Evolutionary conservation across 2,329 filamentous ascomycete species (phyloP).

Genomic region (Ascochyta clinopodiicola): DNA sequence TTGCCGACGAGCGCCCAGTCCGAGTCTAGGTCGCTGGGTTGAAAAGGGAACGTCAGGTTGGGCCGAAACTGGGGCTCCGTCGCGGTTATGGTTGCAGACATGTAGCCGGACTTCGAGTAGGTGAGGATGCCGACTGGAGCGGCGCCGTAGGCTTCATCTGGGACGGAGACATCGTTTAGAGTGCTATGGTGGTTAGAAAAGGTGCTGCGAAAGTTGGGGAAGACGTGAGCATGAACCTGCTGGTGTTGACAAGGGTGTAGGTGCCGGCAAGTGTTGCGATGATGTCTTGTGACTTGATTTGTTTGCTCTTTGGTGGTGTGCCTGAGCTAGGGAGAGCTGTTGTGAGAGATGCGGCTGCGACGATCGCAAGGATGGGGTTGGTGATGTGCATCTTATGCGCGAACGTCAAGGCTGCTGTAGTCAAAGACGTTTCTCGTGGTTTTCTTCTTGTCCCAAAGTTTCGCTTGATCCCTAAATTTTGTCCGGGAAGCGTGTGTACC

Average conservation of each 20-base stretch:
- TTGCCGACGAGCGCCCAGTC: constrained; percentile 41
- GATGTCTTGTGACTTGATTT: constrained; percentile 16
- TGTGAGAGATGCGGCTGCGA: constrained; percentile 7
- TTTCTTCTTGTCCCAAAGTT: neutral
- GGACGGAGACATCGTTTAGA: constrained; percentile 25
- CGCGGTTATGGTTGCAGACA: constrained; percentile 38
- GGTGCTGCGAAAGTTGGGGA: neutral
- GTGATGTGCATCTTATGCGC: constrained; percentile 5
- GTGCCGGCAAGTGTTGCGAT: constrained; percentile 30
- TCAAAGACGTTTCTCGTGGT: neutral
- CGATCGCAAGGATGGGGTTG: neutral
- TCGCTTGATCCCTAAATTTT: neutral
- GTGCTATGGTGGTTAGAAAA: constrained; percentile 17
- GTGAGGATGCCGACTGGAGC: constrained; percentile 35
- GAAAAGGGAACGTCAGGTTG: constrained; percentile 32
- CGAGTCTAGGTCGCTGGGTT: constrained; percentile 26
- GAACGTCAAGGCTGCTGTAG: neutral
- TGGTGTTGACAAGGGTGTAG: constrained; percentile 35
- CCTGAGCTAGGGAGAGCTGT: constrained; percentile 10
- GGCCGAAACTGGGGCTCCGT: constrained; percentile 31
- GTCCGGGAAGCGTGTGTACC: neutral
- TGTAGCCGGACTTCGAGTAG: constrained; percentile 34
- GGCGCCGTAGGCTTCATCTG: constrained; percentile 30
- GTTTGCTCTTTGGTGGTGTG: neutral
- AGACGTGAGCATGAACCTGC: constrained; percentile 10